Evolutionary conservation across 2,329 filamentous ascomycete species (phyloP).

Genomic region (Fusarium protoensiforme): DNA sequence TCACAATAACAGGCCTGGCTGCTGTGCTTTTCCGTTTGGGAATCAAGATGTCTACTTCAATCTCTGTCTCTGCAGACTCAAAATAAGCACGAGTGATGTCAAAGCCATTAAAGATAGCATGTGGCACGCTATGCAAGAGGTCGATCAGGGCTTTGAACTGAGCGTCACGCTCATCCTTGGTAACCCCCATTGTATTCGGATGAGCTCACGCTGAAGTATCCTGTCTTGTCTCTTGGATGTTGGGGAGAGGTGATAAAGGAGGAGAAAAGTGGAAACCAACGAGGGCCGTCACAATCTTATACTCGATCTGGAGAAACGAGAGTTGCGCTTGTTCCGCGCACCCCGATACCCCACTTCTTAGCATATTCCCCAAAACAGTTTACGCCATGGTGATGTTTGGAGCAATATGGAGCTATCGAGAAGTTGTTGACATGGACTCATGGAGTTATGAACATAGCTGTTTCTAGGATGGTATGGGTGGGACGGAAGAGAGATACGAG

Average conservation of each 20-base stretch:
- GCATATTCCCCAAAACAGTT: background rate
- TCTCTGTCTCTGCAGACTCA: background rate
- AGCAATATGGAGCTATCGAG: background rate
- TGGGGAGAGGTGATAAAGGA: background rate
- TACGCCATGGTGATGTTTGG: background rate
- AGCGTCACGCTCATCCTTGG: background rate
- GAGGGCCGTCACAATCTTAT: background rate
- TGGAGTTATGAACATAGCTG: background rate
- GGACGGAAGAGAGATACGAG: background rate
- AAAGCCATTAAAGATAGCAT: background rate
- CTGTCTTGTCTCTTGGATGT: background rate
- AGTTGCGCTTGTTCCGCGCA: background rate
- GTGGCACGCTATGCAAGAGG: background rate
- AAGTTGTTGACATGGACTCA: background rate
- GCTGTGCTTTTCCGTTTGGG: background rate
- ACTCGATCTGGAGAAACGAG: background rate
- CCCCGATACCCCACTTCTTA: background rate
- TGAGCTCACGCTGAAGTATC: background rate
- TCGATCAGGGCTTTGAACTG: background rate
- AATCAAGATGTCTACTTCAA: background rate
- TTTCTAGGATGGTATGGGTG: too few species aligned
- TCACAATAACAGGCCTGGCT: background rate
- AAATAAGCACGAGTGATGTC: background rate
- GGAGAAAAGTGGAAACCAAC: background rate
- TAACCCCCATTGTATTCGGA: background rate